Conservation (phyloP, 2,329 filamentous ascomycete species). For the Scytalidium lignicola region DNA sequence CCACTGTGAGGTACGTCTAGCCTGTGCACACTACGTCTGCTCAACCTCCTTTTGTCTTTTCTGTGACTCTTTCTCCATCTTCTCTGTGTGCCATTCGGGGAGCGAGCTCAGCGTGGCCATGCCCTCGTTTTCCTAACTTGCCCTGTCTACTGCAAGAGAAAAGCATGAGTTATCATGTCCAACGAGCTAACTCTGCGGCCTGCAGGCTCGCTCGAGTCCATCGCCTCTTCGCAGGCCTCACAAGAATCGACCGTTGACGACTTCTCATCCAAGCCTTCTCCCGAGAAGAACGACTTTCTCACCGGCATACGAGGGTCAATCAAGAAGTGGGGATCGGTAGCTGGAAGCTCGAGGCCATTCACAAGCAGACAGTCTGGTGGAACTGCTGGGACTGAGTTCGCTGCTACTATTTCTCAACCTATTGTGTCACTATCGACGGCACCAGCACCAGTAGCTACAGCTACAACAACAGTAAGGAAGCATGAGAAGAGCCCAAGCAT, state of each 20-base stretch:
- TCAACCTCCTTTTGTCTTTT: too few species aligned
- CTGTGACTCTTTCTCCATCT: too few species aligned
- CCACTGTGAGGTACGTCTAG: too few species aligned
- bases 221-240: conserved; percentile 14
- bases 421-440: background rate
- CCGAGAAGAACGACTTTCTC: conserved; percentile 20
- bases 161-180: conserved; percentile 26
- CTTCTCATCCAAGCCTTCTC: conserved; percentile 6
- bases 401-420: background rate
- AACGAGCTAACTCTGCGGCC: conserved; percentile 25
- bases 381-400: background rate
- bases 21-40: too few species aligned
- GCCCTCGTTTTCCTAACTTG: background rate
- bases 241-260: conserved; percentile 18
- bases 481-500: conserved; percentile 22
- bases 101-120: background rate
- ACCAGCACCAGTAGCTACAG: background rate
- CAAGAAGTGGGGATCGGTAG: conserved; percentile 26
- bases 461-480: conserved; percentile 12
- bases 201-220: conserved; percentile 23
- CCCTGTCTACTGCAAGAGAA: background rate
- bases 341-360: conserved; percentile 16
- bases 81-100: background rate
- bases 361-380: conserved; percentile 17
- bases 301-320: conserved; percentile 25